phyloP scores from a whole-genome alignment of 495 filamentous ascomycete species.

The Geoglossum glabrum region DNA sequence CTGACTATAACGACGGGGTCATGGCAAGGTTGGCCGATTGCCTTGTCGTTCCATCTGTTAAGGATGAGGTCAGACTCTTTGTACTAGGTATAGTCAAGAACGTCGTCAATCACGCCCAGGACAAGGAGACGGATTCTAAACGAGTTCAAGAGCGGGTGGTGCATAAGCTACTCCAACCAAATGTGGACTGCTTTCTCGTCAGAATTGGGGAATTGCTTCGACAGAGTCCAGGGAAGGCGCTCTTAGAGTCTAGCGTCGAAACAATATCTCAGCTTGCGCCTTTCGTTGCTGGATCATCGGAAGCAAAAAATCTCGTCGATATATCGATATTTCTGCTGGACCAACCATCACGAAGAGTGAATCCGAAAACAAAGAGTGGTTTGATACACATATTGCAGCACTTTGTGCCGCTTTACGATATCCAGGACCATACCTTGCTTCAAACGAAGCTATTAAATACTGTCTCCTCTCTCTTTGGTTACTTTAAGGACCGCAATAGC shows the following conservation, averaged over 20 bases:
- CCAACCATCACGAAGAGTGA: constrained; percentile 64
- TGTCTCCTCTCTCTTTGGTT: constrained; percentile 58
- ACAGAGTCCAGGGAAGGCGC: constrained; percentile 40
- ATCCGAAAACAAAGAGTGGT: constrained; percentile 61
- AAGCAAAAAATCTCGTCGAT: constrained; percentile 51
- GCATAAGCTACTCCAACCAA: constrained; percentile 41
- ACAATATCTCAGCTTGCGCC: constrained; percentile 54
- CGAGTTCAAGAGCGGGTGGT: not conserved
- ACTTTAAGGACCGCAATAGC: constrained; percentile 61
- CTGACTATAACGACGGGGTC: constrained; percentile 38
- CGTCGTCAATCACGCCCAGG: constrained; percentile 34
- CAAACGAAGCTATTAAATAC: constrained; percentile 38
- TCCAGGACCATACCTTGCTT: constrained; percentile 33
- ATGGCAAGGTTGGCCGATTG: constrained; percentile 51
- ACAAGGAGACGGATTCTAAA: constrained; percentile 31
- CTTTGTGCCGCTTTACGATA: constrained; percentile 44
- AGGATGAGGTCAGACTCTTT: constrained; percentile 75
- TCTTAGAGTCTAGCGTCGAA: constrained; percentile 57
- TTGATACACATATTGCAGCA: constrained; percentile 54
- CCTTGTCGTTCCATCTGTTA: constrained; percentile 50
- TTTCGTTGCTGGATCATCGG: constrained; percentile 44
- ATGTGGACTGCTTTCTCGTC: constrained; percentile 45
- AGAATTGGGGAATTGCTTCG: constrained; percentile 46
- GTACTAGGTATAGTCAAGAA: constrained; percentile 51
- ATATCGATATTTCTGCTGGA: constrained; percentile 63